A percentile compares a stretch with the other conserved stretches of the same genome.
Conservation (phyloP, 2,329 filamentous ascomycete genomes). For the Bipolaris oryzae region DNA sequence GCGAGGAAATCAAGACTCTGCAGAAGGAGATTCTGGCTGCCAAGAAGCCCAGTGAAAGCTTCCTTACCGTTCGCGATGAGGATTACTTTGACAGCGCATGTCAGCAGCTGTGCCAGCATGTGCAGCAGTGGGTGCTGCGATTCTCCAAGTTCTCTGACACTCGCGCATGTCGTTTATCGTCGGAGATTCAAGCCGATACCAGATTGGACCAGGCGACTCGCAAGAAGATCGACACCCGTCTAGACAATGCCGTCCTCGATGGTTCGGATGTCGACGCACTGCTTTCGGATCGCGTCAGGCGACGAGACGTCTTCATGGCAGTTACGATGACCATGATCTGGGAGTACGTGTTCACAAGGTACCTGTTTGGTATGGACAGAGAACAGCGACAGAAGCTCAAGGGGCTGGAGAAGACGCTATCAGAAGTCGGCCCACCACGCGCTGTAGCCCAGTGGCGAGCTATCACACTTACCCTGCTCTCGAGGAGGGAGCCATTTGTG, state of each 20-base stretch:
- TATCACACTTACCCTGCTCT: conserved; percentile 87
- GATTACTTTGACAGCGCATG: conserved; percentile 95
- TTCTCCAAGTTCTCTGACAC: conserved; percentile 98
- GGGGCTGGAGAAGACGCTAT: conserved; percentile 86
- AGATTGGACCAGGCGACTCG: conserved; percentile 42
- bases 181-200: conserved; percentile 73
- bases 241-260: conserved; percentile 93
- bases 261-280: conserved; percentile 91
- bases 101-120: conserved; percentile 91
- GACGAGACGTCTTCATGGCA: conserved; percentile 96
- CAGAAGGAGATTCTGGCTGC: conserved; percentile 65
- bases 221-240: conserved; percentile 89
- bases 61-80: conserved; percentile 82
- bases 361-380: conserved; percentile 97
- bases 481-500: conserved; percentile 78
- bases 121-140: conserved; percentile 95
- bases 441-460: conserved; percentile 98
- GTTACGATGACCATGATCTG: conserved; percentile 99
- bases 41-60: conserved; percentile 68
- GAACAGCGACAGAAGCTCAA: conserved; percentile 98
- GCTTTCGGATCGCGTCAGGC: conserved; percentile 82
- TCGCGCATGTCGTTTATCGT: conserved; percentile 80
- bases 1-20: conserved; percentile 64
- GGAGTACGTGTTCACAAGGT: conserved; percentile 98
- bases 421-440: conserved; percentile 79